These are phyloP conservation scores for Yamadazyma dendronema DNA, from an alignment of 1,139 yeast genomes.

Conservation along the genomic window DNA sequence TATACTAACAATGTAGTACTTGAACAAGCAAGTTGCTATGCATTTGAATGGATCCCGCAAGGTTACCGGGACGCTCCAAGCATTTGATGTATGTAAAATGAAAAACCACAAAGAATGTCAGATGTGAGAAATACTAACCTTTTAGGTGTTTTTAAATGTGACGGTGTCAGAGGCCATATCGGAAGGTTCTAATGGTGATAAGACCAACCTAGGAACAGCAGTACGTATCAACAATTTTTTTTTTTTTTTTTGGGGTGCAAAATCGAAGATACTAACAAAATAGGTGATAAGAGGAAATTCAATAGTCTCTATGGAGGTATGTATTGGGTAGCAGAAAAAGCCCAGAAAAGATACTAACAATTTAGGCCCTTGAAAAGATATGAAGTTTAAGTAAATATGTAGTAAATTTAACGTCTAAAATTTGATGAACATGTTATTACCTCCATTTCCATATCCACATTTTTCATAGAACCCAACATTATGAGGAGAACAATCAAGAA, in stretches of 20 bases:
- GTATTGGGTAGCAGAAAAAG: slow-evolving; percentile 18
- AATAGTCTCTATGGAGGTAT: slow-evolving; percentile 55
- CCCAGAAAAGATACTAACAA: slow-evolving; percentile 23
- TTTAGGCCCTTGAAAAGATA: slow-evolving; percentile 32
- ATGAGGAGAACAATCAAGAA: slow-evolving; percentile 81
- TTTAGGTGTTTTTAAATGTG: slow-evolving; percentile 62
- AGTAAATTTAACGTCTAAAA: slow-evolving; percentile 5
- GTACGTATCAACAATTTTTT: slow-evolving; percentile 31
- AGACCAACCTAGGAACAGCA: slow-evolving; percentile 54
- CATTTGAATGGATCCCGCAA: slow-evolving; percentile 75
- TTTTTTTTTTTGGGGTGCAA: too few species aligned
- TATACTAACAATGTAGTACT: slow-evolving; percentile 49
- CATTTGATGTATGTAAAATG: slow-evolving; percentile 60
- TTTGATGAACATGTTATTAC: slow-evolving; percentile 62
- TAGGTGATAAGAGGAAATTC: slow-evolving; percentile 61
- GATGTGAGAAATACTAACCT: slow-evolving; percentile 18
- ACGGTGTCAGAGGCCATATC: slow-evolving; percentile 76
- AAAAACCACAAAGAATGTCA: neutral
- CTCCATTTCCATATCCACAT: slow-evolving; percentile 68
- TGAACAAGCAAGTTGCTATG: slow-evolving; percentile 70
- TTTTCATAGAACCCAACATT: slow-evolving; percentile 87
- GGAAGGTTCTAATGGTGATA: slow-evolving; percentile 49
- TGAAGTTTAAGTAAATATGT: slow-evolving; percentile 16
- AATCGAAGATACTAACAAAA: slow-evolving; percentile 24
- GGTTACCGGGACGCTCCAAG: slow-evolving; percentile 70